Evolutionary conservation across 495 filamentous ascomycete genomes (phyloP), one percentile per base, ranked within the genome.

Genomic region (Xylaria curta): DNA sequence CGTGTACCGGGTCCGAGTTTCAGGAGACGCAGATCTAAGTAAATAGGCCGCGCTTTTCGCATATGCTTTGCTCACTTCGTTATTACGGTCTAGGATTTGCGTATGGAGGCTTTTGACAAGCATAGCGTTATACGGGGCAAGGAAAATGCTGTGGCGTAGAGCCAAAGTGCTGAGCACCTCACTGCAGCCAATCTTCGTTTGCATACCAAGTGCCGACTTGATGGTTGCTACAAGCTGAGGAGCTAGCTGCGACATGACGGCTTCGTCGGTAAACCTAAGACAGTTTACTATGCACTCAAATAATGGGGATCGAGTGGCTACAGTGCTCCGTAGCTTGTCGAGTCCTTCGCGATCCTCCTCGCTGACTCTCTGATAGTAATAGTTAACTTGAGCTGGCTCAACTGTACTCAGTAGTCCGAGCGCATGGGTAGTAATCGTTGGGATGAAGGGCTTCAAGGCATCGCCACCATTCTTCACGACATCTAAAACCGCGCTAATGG

Each of bases 211-310:
- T 4, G 93, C 92, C 24, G 91, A 89, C 73, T 94, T 95, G 78
- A 98, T 91, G 3, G 92, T 90, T 47, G 88, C 88, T 75, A 94
- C 89, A 0, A 99, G 85, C 24, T 81, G 85, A 15, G 88, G 88
- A 12, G 91, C 87, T n/a, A 97, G 83, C 28, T 90, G 85, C 72
- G 86, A 84, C 87, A 97, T 94, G 36, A 91, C 90, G 17, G 81
- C 79, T 4, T 89, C 90, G 77, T 99, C 94, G 8, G 97, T 83
- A n/a, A 90, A 88, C 73, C 97, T 93, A 38, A 99, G 84, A 79
- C 93, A 94, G 75, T 94, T 88, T 70, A 97, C 94, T 75, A 98
- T 93, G 26, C 94, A 94, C 80, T 98, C 96, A 83, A 93, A 94
- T 79, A 98, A 90, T 1, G 96, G 95, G n/a, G 93, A 96, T 13